Conservation (phyloP, 129 eudicot genomes). For the Mikania micrantha region DNA sequence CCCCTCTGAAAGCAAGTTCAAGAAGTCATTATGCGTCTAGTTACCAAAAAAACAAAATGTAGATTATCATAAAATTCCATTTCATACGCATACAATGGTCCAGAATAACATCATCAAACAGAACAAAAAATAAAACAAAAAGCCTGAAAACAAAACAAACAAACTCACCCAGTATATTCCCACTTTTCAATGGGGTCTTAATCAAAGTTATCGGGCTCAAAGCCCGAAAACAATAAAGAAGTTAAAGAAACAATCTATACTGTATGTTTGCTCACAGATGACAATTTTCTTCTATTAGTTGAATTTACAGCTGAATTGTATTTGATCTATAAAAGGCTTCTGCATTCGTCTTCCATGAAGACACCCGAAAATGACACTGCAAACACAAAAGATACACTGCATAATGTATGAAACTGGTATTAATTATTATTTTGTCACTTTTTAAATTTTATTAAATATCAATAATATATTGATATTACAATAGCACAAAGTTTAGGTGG, state of each 20-base stretch:
- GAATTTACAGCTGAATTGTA: slow-evolving; percentile 10
- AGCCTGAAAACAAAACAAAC: not conserved
- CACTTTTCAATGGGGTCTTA: too few species aligned
- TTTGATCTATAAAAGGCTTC: slow-evolving; percentile 12
- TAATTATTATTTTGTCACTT: not conserved
- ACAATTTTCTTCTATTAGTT: not conserved
- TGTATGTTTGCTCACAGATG: slow-evolving; percentile 15
- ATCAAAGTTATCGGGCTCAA: too few species aligned
- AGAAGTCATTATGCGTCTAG: not conserved
- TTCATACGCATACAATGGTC: not conserved
- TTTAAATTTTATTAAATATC: not conserved
- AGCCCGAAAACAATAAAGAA: too few species aligned
- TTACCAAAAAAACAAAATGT: not conserved
- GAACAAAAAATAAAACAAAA: not conserved
- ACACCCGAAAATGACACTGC: not conserved
- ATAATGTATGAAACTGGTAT: slow-evolving; percentile 6
- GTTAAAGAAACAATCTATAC: slow-evolving; percentile 7
- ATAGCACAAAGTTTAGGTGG: not conserved
- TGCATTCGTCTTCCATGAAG: slow-evolving; percentile 15
- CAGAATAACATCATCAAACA: not conserved
- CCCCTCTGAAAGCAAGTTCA: not conserved
- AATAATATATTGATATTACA: not conserved
- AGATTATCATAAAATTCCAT: not conserved
- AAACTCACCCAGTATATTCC: too few species aligned
- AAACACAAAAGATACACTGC: not conserved